Evolutionary conservation across 192 early-diverging fungal genomes (phyloP).

Genomic region (Podila horticola): DNA sequence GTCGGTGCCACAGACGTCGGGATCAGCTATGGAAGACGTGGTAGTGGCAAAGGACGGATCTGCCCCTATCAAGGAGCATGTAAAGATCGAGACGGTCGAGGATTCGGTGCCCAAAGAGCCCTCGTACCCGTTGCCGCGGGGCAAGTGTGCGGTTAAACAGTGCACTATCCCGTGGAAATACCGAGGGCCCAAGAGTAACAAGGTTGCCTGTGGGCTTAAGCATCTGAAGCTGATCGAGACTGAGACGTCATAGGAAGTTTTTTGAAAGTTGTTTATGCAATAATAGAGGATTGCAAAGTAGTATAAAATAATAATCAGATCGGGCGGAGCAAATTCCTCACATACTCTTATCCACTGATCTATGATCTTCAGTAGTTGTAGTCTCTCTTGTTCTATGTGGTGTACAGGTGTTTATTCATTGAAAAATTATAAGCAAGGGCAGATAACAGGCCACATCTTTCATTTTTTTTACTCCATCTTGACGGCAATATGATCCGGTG

Average conservation of each 20-base stretch:
- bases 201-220: constrained; percentile 70
- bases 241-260: constrained; percentile 2
- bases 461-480: constrained; percentile 18
- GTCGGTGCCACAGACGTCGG: neutral
- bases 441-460: too few relatives aligned
- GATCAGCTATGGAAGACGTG: neutral
- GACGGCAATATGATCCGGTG: constrained; percentile 7
- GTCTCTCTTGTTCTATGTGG: too few relatives aligned
- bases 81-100: constrained; percentile 17
- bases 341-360: too few relatives aligned
- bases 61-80: constrained; percentile 15
- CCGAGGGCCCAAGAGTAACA: constrained; percentile 53
- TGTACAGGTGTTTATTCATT: too few relatives aligned
- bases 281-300: neutral
- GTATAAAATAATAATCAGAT: neutral
- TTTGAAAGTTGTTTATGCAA: neutral
- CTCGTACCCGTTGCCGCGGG: constrained; percentile 57
- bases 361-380: too few relatives aligned
- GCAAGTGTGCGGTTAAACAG: constrained; percentile 57
- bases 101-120: constrained; percentile 44
- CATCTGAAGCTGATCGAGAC: constrained; percentile 56
- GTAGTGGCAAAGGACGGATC: neutral
- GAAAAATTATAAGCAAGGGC: too few relatives aligned
- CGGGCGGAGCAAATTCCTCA: neutral
- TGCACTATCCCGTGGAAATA: constrained; percentile 68